Percentiles rank a stretch among this genome's conserved stretches.
These are phyloP conservation scores for Talaromyces sp. DNA, from an alignment of 2,329 filamentous ascomycete species.

Conservation along the genomic window DNA sequence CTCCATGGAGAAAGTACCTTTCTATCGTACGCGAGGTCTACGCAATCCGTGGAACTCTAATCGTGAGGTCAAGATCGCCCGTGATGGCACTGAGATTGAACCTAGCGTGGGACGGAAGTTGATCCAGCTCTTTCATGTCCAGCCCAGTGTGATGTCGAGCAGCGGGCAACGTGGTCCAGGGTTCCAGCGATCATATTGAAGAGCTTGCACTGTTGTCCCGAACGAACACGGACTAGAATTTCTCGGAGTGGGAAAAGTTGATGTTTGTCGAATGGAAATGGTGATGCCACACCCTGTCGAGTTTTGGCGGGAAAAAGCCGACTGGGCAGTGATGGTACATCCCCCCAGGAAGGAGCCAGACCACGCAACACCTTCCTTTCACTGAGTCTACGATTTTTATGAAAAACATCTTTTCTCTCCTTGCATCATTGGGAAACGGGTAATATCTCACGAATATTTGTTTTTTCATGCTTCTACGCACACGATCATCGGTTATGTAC, in stretches of 20 bases:
- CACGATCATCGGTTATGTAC: neutral
- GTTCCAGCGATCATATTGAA: constrained; percentile 16
- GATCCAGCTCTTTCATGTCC: constrained; percentile 70
- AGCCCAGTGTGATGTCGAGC: constrained; percentile 11
- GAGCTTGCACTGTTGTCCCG: neutral
- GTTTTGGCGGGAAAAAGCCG: constrained; percentile 2
- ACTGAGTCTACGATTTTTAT: neutral
- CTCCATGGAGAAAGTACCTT: constrained; percentile 76
- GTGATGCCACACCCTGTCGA: neutral
- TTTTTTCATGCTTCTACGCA: neutral
- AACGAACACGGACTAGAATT: neutral
- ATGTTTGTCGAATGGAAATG: neutral
- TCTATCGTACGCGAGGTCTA: constrained; percentile 81
- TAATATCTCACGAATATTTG: constrained; percentile 12
- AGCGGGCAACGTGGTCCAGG: neutral
- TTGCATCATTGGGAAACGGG: constrained; percentile 16
- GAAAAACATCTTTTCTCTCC: neutral
- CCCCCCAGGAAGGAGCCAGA: neutral
- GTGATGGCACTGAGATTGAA: constrained; percentile 91
- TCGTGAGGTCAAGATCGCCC: constrained; percentile 89
- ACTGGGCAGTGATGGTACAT: neutral
- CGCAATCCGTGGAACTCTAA: constrained; percentile 95
- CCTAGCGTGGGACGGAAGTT: constrained; percentile 72
- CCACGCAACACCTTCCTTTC: neutral
- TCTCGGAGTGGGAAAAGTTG: neutral